Evolutionary conservation across 2,329 filamentous ascomycete genomes (phyloP).

Genomic region (Botrytis elliptica): DNA sequence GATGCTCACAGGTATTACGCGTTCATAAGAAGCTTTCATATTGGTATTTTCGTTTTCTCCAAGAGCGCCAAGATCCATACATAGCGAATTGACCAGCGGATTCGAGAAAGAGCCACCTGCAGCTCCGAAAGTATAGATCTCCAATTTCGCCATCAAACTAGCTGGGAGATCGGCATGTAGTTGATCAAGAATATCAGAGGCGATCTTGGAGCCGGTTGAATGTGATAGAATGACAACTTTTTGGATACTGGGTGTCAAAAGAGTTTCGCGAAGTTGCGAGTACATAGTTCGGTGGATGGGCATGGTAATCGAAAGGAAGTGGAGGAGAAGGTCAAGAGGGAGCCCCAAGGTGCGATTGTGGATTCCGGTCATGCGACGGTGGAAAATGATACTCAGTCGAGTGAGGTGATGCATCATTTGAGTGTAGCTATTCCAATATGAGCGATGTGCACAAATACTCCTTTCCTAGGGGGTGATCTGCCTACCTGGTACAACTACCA

Average conservation of each 20-base stretch:
- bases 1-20: slow-evolving; percentile 21
- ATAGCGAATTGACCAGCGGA: slow-evolving; percentile 45
- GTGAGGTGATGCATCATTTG: slow-evolving; percentile 70
- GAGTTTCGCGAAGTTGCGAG: slow-evolving; percentile 56
- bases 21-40: slow-evolving; percentile 15
- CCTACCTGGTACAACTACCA: slow-evolving; percentile 26
- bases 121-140: slow-evolving; percentile 74
- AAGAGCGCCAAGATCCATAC: neutral
- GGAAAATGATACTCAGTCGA: slow-evolving; percentile 67
- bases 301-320: slow-evolving; percentile 72
- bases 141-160: slow-evolving; percentile 61
- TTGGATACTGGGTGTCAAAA: slow-evolving; percentile 58
- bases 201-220: slow-evolving; percentile 74
- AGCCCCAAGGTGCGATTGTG: slow-evolving; percentile 71
- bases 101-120: slow-evolving; percentile 80
- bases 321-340: slow-evolving; percentile 72
- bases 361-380: slow-evolving; percentile 67
- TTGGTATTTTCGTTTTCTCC: neutral
- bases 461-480: neutral
- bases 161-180: slow-evolving; percentile 66
- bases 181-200: slow-evolving; percentile 70
- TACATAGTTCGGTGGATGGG: slow-evolving; percentile 59
- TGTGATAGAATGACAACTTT: slow-evolving; percentile 73
- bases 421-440: slow-evolving; percentile 44
- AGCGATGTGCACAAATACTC: neutral